Base-by-base conservation (phyloP, 305 asterid genomes). In the Rubia peregrina region DNA sequence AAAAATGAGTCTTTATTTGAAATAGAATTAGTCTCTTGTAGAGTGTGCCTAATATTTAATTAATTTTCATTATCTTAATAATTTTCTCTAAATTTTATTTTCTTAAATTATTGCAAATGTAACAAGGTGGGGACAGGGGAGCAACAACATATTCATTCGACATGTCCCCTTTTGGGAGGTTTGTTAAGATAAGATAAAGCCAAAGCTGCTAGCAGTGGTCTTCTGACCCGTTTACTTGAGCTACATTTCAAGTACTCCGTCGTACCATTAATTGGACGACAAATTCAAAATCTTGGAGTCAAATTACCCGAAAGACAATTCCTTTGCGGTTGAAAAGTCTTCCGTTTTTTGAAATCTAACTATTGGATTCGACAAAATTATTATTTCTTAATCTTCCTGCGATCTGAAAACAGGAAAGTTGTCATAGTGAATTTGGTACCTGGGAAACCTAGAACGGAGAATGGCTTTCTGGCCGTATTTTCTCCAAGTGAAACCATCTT, bases 391-490 rank as follows among this genome's bases (percentile, higher is more conserved):
- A 33, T 33, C 38, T 33, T 33, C 30, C 2, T 26, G 1, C 30
- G 1, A 26, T 33, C 38, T 33, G 38, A 33, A 33, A 33, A 33
- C 38, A 33, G 38, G 38, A 33, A 33, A 3, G 4, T 33, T 33
- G 3, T 33, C 0, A 3, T 3, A 33, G 38, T 33, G 10, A 10
- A 7, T 1, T 7, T 7, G 10, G 17, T 86, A 91, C 96, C 98
- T 87, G 17, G 96, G 98, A 77, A 79, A 88, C 44, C 12, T 86
- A 41, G 85, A 76, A 36, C 90, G 85, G 13, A 90, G 84, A 49
- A 92, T 92, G 71, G 81, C 88, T 65, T 90, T 92, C 79, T 90
- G 96, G 55, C 98, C 98, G 68, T 92, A 92, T 79, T 92, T 90
- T 67, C 94, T 76, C 98, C 98, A 92, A 4, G 91, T 90, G 73